Evolutionary conservation across 345 rosid species (phyloP).

Genomic region (Isatis tinctoria): DNA sequence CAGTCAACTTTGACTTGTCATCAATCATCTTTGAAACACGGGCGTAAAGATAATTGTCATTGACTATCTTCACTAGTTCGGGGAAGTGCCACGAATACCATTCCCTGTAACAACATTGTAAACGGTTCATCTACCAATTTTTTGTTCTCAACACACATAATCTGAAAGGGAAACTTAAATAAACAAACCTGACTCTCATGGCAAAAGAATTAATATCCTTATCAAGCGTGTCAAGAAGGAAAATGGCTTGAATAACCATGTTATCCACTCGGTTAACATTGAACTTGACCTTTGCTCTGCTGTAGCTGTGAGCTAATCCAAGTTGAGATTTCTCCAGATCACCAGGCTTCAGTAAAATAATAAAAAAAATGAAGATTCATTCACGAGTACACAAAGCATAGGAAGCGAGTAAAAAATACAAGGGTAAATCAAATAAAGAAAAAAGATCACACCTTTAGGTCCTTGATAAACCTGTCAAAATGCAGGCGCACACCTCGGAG

Average conservation of each 20-base stretch:
- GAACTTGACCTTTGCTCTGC: constrained; percentile 96
- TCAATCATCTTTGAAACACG: constrained; percentile 55
- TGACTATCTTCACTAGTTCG: constrained; percentile 87
- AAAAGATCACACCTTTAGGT: constrained; percentile 59
- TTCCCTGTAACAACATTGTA: constrained; percentile 50
- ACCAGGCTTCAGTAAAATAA: constrained; percentile 50
- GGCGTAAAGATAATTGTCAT: constrained; percentile 81
- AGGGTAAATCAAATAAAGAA: not conserved
- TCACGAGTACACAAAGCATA: not conserved
- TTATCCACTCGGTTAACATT: constrained; percentile 94
- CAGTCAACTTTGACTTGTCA: constrained; percentile 59
- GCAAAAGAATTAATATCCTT: constrained; percentile 88
- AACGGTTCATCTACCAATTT: not conserved
- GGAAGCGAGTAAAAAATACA: not conserved
- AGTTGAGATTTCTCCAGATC: constrained; percentile 93
- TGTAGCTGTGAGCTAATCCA: constrained; percentile 95
- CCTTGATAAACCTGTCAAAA: constrained; percentile 86
- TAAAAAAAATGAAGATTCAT: not conserved
- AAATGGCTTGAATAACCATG: constrained; percentile 94
- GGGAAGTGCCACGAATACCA: constrained; percentile 99
- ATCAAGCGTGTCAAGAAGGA: constrained; percentile 83
- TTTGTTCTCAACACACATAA: not conserved
- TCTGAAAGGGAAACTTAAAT: not conserved
- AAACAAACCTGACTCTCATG: constrained; percentile 89
- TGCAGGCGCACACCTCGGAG: constrained; percentile 86